Conservation (phyloP, 768 basidiomycete species). For the Lactarius indigo region DNA sequence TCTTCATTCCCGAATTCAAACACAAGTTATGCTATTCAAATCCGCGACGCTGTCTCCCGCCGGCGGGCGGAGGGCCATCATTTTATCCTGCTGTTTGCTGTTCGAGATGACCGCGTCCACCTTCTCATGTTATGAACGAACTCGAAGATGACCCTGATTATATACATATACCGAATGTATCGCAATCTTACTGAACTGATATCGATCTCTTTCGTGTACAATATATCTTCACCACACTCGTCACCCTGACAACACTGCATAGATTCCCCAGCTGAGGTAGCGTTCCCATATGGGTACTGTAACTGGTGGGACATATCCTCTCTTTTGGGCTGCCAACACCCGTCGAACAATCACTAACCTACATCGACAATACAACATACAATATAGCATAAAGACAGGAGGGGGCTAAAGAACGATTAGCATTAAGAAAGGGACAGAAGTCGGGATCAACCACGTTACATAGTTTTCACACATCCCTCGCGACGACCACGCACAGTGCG, state of each 20-base stretch:
- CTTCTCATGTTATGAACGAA: conserved; percentile 40
- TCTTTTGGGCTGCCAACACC: background rate
- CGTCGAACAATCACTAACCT: background rate
- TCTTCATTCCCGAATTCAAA: conserved; percentile 54
- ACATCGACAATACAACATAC: background rate
- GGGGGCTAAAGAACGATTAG: background rate
- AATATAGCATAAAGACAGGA: background rate
- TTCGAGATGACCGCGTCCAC: conserved; percentile 66
- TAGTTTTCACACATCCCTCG: background rate
- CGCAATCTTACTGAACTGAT: background rate
- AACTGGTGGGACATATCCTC: background rate
- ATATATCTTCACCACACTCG: background rate
- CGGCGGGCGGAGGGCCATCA: conserved; percentile 59
- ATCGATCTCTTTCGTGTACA: background rate
- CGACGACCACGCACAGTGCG: no score
- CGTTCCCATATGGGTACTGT: background rate
- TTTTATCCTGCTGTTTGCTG: conserved; percentile 62
- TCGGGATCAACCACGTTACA: background rate
- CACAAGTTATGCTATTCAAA: conserved; percentile 58
- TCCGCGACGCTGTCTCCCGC: conserved; percentile 63
- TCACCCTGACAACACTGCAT: background rate
- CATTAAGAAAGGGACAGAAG: background rate
- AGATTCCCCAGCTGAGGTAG: background rate
- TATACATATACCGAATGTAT: background rate
- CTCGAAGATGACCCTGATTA: background rate